Conservation (phyloP, 1,284 basidiomycete species). For the Wolfiporia cocos region DNA sequence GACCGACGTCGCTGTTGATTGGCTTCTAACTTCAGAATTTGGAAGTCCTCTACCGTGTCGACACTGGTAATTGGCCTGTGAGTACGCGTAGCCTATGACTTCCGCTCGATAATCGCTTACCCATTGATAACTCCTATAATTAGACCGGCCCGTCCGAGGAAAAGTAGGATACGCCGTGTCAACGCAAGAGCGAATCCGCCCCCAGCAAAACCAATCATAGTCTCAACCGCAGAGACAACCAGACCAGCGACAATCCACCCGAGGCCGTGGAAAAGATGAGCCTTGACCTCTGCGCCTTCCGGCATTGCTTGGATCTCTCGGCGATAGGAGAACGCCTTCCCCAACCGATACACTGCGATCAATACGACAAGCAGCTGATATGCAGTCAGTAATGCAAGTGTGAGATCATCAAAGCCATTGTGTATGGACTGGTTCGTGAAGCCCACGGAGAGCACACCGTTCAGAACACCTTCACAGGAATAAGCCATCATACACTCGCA, state of each 20-base stretch:
- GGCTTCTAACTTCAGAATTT: slow-evolving; percentile 17
- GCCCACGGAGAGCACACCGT: slow-evolving; percentile 29
- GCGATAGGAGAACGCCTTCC: slow-evolving; percentile 43
- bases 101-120: slow-evolving; percentile 31
- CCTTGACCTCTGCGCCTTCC: slow-evolving; percentile 32
- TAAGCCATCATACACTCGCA: too few relatives aligned
- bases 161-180: slow-evolving; percentile 49
- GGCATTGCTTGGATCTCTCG: slow-evolving; percentile 28
- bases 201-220: slow-evolving; percentile 53
- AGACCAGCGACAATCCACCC: slow-evolving; percentile 57
- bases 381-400: slow-evolving; percentile 49
- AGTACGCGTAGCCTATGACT: slow-evolving; percentile 5
- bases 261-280: slow-evolving; percentile 50
- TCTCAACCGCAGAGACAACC: slow-evolving; percentile 58
- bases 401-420: slow-evolving; percentile 51
- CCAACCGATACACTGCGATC: slow-evolving; percentile 51
- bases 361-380: slow-evolving; percentile 54
- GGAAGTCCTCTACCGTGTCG: slow-evolving; percentile 28
- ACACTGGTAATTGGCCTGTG: slow-evolving; percentile 14
- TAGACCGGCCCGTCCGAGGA: slow-evolving; percentile 46
- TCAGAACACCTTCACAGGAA: too few relatives aligned
- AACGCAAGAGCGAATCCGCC: slow-evolving; percentile 46
- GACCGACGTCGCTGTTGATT: slow-evolving; percentile 17
- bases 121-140: slow-evolving; percentile 60
- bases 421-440: slow-evolving; percentile 34